Base-by-base conservation (phyloP, 352 stramenopile genomes). In the Aphanomyces stellatus region DNA sequence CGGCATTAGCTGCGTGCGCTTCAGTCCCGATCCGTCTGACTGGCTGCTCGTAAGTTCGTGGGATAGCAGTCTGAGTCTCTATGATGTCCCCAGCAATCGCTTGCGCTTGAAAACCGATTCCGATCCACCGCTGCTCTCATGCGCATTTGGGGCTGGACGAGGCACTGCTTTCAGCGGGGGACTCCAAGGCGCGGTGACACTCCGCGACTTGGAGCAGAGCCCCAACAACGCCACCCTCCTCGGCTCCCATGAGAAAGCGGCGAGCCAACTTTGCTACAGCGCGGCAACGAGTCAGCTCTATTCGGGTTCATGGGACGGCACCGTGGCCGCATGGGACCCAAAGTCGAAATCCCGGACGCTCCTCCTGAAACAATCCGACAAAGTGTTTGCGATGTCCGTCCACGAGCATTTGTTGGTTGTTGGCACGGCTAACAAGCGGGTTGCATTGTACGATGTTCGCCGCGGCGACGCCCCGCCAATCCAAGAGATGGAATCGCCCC, bases 401-500 rank as follows among this genome's bases (percentile, higher is more conserved):
- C 71, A 65, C 46, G 75, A 73, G 55, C 79, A 92, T 60, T 17
- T 88, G 62, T 51, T 91, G 4, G 79, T 91, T 4, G 74, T 80
- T 17, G 82, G 69, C 5, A 87, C 77, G 42, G 88, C 80, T 4
- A 76, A 70, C 33, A 75, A 76, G 22, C 74, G 85, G 56, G 72
- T 82, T 77, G 76, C 71, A 61, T 74, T 90, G 6, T 96, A 93
- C 65, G 91, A 98, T 65, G 64, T 97, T 59, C 76, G 90, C 34
- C 89, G 91, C 62, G 80, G 88, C 7, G 65, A 62, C 15, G 67
- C 76, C 27, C 86, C 90, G 22, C n/a, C n/a, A n/a, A 40, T 93
- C 22, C 68, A 93, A 62, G 60, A 74, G 53, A 78, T 82, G n/a
- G 78, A 93, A 55, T 96, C 76, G 62, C 81, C 81, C 63, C 75